A percentile compares a stretch with the other conserved stretches of the same genome.
Evolutionary conservation across 805 yeast species (phyloP).

Genomic region (Candida insectalens): DNA sequence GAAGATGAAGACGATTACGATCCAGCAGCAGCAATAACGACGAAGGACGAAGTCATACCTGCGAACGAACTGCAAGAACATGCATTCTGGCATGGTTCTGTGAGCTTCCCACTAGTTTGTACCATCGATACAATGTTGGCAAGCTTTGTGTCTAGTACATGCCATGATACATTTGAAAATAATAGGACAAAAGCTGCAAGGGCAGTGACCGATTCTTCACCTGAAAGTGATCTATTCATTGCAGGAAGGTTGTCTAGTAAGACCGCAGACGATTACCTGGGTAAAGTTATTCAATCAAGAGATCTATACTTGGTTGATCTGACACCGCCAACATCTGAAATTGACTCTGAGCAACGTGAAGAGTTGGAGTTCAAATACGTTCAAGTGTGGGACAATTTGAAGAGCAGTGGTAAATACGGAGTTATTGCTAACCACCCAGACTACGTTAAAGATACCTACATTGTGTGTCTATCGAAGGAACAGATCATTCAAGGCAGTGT

Average conservation of each 20-base stretch:
- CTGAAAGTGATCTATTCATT: slow-evolving; percentile 17
- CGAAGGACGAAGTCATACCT: too few relatives aligned
- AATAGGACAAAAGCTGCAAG: too few relatives aligned
- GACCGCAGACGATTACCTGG: slow-evolving; percentile 49
- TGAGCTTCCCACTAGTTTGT: too few relatives aligned
- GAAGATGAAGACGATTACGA: slow-evolving; percentile 12
- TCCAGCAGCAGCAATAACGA: slow-evolving; percentile 10
- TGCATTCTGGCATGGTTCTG: too few relatives aligned
- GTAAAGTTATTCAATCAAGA: slow-evolving; percentile 35
- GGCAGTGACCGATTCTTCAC: not conserved
- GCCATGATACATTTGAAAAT: too few relatives aligned
- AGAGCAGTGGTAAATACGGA: slow-evolving; percentile 40
- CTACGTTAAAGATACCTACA: slow-evolving; percentile 55
- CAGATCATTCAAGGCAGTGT: slow-evolving; percentile 10
- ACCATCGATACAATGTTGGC: too few relatives aligned
- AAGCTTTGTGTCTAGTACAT: too few relatives aligned
- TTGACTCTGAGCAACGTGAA: slow-evolving; percentile 13
- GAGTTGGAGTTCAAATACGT: slow-evolving; percentile 16
- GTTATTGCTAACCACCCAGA: slow-evolving; percentile 42
- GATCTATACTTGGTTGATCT: slow-evolving; percentile 45
- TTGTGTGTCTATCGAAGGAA: slow-evolving; percentile 26
- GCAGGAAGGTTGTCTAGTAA: slow-evolving; percentile 53
- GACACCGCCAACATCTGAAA: slow-evolving; percentile 11
- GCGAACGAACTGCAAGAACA: too few relatives aligned
- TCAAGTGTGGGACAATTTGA: slow-evolving; percentile 36